Conservation (phyloP, 805 yeast species). For the Millerozyma miso region DNA sequence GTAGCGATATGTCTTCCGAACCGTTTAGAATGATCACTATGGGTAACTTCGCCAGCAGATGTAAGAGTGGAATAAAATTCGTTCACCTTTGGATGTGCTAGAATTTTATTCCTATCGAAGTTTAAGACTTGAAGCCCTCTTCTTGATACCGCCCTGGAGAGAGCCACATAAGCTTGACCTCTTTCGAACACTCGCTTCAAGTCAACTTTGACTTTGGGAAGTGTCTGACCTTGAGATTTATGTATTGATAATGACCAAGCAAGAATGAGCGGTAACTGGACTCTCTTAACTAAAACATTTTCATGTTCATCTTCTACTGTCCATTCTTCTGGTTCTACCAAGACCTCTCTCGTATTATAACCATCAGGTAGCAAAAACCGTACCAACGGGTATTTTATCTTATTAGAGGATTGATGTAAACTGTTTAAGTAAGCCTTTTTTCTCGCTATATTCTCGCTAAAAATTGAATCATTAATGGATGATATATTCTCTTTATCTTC, state of each 20-base stretch:
- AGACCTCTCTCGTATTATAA: constrained; percentile 59
- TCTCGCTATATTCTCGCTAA: constrained; percentile 35
- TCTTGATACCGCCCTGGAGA: constrained; percentile 83
- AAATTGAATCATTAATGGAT: constrained; percentile 6
- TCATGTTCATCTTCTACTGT: constrained; percentile 71
- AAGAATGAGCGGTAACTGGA: constrained; percentile 81
- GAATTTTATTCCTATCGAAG: constrained; percentile 60
- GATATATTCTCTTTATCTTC: constrained; percentile 1
- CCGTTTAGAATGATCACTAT: neutral
- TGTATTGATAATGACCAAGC: constrained; percentile 98
- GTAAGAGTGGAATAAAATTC: constrained; percentile 58
- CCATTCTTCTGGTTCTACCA: constrained; percentile 83
- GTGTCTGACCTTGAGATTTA: constrained; percentile 93
- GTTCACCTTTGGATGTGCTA: constrained; percentile 66
- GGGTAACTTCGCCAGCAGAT: constrained; percentile 25
- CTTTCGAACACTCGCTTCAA: constrained; percentile 72
- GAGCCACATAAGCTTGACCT: constrained; percentile 95
- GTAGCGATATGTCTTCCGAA: neutral
- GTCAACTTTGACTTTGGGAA: constrained; percentile 81
- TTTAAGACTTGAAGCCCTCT: constrained; percentile 79
- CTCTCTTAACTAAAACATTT: constrained; percentile 61
- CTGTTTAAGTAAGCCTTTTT: constrained; percentile 44
- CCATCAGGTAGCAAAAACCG: constrained; percentile 71
- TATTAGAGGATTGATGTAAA: constrained; percentile 42
- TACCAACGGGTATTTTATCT: constrained; percentile 66